Percentiles rank a stretch among this genome's conserved stretches.
Evolutionary conservation across 306 rosid species (phyloP).

Genomic region (Medicago arabica): DNA sequence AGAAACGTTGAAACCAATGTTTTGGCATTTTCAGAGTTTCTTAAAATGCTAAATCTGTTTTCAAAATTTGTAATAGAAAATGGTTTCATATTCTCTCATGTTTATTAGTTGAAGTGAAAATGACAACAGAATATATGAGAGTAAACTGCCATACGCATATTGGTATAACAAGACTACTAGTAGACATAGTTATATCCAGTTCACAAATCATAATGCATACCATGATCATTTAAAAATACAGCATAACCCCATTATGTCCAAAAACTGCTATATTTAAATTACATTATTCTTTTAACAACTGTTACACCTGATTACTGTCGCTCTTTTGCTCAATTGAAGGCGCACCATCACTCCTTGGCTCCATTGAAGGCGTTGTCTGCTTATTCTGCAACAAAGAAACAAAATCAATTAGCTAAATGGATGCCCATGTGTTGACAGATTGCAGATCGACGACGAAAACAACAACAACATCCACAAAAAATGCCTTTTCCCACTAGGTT

Average conservation of each 20-base stretch:
- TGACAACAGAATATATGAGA: background rate
- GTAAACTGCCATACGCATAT: background rate
- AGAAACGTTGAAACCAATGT: background rate
- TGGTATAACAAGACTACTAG: background rate
- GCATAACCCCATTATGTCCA: conserved; percentile 32
- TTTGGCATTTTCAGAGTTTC: background rate
- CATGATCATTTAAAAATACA: conserved; percentile 16
- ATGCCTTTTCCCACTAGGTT: background rate
- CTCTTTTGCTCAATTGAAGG: conserved; percentile 59
- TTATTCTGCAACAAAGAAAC: conserved; percentile 59
- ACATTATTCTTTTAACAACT: conserved; percentile 12
- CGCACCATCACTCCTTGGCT: conserved; percentile 54
- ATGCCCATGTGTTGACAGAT: conserved; percentile 22
- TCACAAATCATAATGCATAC: conserved; percentile 18
- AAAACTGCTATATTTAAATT: conserved; percentile 24
- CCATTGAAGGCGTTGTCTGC: conserved; percentile 58
- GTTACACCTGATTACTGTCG: conserved; percentile 65
- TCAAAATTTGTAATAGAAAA: background rate
- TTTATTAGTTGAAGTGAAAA: background rate
- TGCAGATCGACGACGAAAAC: conserved; percentile 6
- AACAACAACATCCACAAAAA: background rate
- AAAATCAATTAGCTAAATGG: conserved; percentile 19
- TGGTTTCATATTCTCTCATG: background rate
- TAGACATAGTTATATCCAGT: conserved; percentile 18
- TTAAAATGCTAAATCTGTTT: background rate